Percentiles rank a stretch among this genome's conserved stretches.
These are phyloP conservation scores for Pseudonitzschia pungens DNA, from an alignment of 108 stramenopile species.

Conservation along the genomic window DNA sequence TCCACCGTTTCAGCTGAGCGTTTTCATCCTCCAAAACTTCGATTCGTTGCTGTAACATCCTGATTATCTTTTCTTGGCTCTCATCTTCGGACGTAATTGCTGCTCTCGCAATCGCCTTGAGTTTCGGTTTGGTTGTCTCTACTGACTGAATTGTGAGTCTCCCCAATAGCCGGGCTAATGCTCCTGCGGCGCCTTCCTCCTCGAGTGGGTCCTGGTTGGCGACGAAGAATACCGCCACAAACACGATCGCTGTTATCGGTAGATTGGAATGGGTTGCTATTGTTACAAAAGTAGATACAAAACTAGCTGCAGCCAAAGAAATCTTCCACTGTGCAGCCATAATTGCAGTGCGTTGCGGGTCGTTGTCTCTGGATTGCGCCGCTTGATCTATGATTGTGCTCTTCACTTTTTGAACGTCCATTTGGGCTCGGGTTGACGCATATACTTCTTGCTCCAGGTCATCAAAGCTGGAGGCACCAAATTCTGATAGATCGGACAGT, in stretches of 20 bases:
- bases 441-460: constrained; percentile 20
- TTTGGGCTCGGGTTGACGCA: constrained; percentile 14
- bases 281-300: constrained; percentile 11
- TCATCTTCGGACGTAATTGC: constrained; percentile 15
- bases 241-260: constrained; percentile 11
- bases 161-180: constrained; percentile 37
- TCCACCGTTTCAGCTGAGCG: constrained; percentile 19
- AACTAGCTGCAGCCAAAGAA: constrained; percentile 24
- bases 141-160: constrained; percentile 32
- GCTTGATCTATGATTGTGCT: neutral
- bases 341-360: constrained; percentile 12
- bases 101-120: constrained; percentile 37
- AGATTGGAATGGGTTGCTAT: constrained; percentile 13
- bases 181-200: constrained; percentile 35
- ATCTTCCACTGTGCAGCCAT: constrained; percentile 24
- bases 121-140: constrained; percentile 31
- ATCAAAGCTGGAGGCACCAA: constrained; percentile 13
- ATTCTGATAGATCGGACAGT: constrained; percentile 7
- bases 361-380: neutral
- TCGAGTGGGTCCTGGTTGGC: constrained; percentile 41
- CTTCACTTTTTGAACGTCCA: constrained; percentile 13
- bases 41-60: constrained; percentile 16
- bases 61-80: constrained; percentile 10
- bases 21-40: constrained; percentile 34
- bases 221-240: constrained; percentile 24